Evolutionary conservation across 2,329 filamentous ascomycete species (phyloP).

Genomic region (Diaporthe sp.): DNA sequence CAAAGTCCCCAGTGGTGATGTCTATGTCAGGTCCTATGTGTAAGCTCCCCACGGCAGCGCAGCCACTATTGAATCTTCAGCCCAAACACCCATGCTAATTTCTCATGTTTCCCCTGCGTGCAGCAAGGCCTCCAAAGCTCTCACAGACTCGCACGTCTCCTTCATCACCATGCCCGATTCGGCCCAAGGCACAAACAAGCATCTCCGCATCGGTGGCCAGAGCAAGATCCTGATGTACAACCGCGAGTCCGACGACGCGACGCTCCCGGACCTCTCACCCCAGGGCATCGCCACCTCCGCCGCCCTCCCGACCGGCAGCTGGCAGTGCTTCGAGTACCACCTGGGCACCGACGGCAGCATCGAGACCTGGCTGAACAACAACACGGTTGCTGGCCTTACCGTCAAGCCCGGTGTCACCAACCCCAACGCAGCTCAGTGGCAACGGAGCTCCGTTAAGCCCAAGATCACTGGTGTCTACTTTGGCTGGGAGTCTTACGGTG

Average conservation of each 20-base stretch:
- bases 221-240: constrained; percentile 75
- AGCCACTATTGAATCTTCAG: too few relatives aligned
- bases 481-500: constrained; percentile 74
- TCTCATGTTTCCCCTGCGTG: constrained; percentile 14
- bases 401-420: constrained; percentile 62
- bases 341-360: constrained; percentile 69
- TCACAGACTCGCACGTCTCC: constrained; percentile 72
- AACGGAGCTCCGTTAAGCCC: constrained; percentile 62
- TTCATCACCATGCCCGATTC: constrained; percentile 76
- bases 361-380: constrained; percentile 72
- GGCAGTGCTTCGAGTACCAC: constrained; percentile 75
- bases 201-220: constrained; percentile 74
- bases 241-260: constrained; percentile 73
- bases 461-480: constrained; percentile 71
- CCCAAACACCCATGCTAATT: background rate
- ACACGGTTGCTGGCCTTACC: constrained; percentile 65
- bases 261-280: constrained; percentile 72
- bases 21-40: constrained; percentile 70
- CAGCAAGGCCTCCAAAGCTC: constrained; percentile 68
- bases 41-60: constrained; percentile 54
- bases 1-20: constrained; percentile 67
- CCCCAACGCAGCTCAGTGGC: constrained; percentile 67
- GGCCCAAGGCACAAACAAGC: constrained; percentile 67
- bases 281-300: constrained; percentile 69
- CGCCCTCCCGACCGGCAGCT: constrained; percentile 63